Evolutionary conservation across 2,329 filamentous ascomycete species (phyloP), one percentile per base, ranked within the genome.

Genomic region (Sporothrix curviconia): DNA sequence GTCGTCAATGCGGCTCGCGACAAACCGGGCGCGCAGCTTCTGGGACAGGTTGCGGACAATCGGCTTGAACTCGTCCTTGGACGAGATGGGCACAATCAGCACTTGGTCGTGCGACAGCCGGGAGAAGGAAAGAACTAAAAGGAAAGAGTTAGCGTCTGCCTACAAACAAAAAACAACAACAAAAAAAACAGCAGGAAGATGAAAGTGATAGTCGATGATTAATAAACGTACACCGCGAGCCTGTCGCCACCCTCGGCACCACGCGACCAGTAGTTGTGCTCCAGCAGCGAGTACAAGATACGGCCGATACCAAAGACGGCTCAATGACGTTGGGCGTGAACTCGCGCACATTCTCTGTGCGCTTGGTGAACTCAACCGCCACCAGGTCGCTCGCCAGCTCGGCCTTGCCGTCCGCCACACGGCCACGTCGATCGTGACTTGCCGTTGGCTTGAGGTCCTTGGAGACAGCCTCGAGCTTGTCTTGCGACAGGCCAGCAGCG

Each of bases 291-390:
- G 78, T 96, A 97, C 59, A 97, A 78, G 62, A 97, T 96, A 66
- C 92, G 85, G 60, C 92, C 94, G 68, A 97, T 95, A 78, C 92
- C 92, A 67, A 97, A 99, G 92, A 97, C 1, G 92, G 94, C 76
- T 99, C 94, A 65, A 97, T 95, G 49, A 95, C 91, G 69, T 96
- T 96, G 60, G 92, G 92, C 0, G 87, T 95, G 76, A 90, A 99
- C 71, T 96, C 92, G 66, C 94, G 83, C 59, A 86, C 83, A 70
- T 95, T 87, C 72, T 96, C 90, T 4, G 85, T 81, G 62, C 90
- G 81, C 65, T 87, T 95, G 65, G 86, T 84, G 76, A 89, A 91
- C 76, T 92, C 89, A 65, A 97, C 90, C 59, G 78, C 83, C 69
- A 99, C 78, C 50, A 95, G 79, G 60, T 96, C 90, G 69, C 86